A percentile compares a stretch with the other conserved stretches of the same genome.
phyloP scores from a whole-genome alignment of 352 stramenopile genomes.

The Globisporangium radiosum region DNA sequence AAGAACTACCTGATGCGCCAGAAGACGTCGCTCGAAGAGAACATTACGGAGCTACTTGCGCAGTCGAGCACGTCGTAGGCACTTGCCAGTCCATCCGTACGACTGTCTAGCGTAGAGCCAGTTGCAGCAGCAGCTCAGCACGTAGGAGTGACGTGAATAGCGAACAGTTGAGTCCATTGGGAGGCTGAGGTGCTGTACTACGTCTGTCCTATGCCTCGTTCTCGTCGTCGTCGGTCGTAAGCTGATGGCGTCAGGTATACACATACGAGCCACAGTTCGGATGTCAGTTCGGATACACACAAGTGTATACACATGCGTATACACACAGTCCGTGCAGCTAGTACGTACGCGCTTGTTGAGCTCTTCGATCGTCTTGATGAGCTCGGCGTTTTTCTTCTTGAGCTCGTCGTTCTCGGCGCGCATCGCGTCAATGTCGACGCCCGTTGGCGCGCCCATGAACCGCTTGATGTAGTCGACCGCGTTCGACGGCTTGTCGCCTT shows the following conservation, averaged over 20 bases:
- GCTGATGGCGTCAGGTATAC: slow-evolving; percentile 13
- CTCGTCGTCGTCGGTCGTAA: slow-evolving; percentile 64
- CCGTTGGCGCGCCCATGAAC: slow-evolving; percentile 91
- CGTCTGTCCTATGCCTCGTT: slow-evolving; percentile 27
- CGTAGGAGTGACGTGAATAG: neutral
- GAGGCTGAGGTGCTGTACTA: no score
- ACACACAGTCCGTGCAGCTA: neutral
- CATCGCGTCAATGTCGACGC: slow-evolving; percentile 87
- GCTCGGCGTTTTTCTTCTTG: slow-evolving; percentile 89
- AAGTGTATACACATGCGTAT: neutral
- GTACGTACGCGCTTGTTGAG: slow-evolving; percentile 80
- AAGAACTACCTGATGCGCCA: slow-evolving; percentile 81
- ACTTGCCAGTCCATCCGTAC: neutral
- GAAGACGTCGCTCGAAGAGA: slow-evolving; percentile 73
- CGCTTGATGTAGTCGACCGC: slow-evolving; percentile 97
- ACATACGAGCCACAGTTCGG: slow-evolving; percentile 1
- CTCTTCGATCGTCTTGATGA: slow-evolving; percentile 88
- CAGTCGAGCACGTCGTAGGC: slow-evolving; percentile 42
- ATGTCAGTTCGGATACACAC: neutral
- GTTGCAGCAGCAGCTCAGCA: no score
- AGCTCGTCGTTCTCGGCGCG: slow-evolving; percentile 88
- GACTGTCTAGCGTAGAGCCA: no score
- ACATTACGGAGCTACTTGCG: slow-evolving; percentile 78
- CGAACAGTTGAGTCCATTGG: no score
- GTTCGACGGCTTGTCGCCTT: slow-evolving; percentile 93